These are phyloP conservation scores for Alternaria sp. DNA, from an alignment of 2,329 filamentous ascomycete genomes.

Conservation along the genomic window DNA sequence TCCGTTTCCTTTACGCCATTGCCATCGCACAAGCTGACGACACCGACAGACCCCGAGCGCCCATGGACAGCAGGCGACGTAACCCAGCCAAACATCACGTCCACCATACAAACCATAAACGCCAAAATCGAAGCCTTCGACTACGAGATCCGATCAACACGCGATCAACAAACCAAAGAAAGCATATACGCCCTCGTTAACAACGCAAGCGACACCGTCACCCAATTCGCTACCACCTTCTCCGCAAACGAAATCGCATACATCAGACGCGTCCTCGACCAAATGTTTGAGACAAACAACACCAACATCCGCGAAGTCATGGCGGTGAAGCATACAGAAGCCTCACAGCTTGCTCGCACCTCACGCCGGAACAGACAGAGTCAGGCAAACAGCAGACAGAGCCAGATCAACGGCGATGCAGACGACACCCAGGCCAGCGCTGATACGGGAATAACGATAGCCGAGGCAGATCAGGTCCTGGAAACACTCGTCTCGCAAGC, in stretches of 20 bases:
- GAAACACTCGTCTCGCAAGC: conserved; percentile 74
- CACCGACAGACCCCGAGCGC: conserved; percentile 46
- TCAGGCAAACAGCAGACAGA: conserved; percentile 35
- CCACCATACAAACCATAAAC: conserved; percentile 74
- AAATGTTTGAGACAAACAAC: conserved; percentile 91
- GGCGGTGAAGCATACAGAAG: conserved; percentile 80
- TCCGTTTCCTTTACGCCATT: conserved; percentile 27
- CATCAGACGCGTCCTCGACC: conserved; percentile 84
- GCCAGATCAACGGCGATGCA: conserved; percentile 44
- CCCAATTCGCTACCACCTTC: conserved; percentile 84
- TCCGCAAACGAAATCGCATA: conserved; percentile 86
- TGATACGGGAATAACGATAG: conserved; percentile 68
- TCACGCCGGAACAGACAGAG: conserved; percentile 36
- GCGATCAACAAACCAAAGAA: conserved; percentile 70
- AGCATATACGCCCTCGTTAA: conserved; percentile 88
- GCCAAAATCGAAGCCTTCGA: conserved; percentile 79
- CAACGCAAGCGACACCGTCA: conserved; percentile 81
- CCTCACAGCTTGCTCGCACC: conserved; percentile 68
- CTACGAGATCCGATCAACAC: conserved; percentile 79
- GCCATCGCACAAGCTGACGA: conserved; percentile 4
- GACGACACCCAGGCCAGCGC: conserved; percentile 46
- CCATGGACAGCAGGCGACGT: conserved; percentile 67
- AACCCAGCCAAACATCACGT: conserved; percentile 69
- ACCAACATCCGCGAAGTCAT: conserved; percentile 79
- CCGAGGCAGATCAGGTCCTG: conserved; percentile 78